Percentiles rank a stretch among this genome's conserved stretches.
Evolutionary conservation across 495 filamentous ascomycete genomes (phyloP).

Genomic region (Aspergillus ellipticus): DNA sequence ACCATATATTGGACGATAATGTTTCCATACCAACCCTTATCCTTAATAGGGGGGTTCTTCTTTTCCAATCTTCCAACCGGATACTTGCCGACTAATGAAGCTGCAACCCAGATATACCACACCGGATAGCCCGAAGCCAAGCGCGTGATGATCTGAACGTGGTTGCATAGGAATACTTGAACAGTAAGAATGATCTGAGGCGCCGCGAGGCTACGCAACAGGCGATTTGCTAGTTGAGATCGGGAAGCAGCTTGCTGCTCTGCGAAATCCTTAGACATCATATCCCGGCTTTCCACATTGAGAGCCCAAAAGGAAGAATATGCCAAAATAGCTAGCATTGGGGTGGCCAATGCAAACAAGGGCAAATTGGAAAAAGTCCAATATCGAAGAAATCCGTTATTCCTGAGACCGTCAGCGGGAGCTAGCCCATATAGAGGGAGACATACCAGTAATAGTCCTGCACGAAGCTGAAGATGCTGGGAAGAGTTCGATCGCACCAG

Average conservation of each 20-base stretch:
- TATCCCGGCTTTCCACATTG: neutral
- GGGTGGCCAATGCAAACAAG: conserved; percentile 2
- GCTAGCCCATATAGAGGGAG: neutral
- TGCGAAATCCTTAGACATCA: neutral
- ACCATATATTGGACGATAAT: conserved; percentile 5
- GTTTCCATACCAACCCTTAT: neutral
- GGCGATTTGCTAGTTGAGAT: neutral
- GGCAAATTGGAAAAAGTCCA: conserved; percentile 10
- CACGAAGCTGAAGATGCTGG: conserved; percentile 9
- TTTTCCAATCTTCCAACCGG: neutral
- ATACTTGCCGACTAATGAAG: neutral
- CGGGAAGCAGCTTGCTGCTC: neutral
- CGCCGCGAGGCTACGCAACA: conserved; percentile 8
- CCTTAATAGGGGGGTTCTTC: neutral
- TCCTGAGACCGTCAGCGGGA: neutral
- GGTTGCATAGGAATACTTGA: neutral
- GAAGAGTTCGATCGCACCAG: conserved; percentile 1
- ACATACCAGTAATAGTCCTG: conserved; percentile 9
- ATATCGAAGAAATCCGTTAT: conserved; percentile 9
- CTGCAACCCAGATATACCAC: conserved; percentile 11
- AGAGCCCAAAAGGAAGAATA: conserved; percentile 1
- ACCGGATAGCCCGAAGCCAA: conserved; percentile 7
- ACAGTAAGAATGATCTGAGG: conserved; percentile 2
- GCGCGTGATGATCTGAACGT: conserved; percentile 11
- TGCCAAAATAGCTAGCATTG: conserved; percentile 4